Evolutionary conservation across 2,329 filamentous ascomycete species (phyloP).

Genomic region (Microascus cirrosus): DNA sequence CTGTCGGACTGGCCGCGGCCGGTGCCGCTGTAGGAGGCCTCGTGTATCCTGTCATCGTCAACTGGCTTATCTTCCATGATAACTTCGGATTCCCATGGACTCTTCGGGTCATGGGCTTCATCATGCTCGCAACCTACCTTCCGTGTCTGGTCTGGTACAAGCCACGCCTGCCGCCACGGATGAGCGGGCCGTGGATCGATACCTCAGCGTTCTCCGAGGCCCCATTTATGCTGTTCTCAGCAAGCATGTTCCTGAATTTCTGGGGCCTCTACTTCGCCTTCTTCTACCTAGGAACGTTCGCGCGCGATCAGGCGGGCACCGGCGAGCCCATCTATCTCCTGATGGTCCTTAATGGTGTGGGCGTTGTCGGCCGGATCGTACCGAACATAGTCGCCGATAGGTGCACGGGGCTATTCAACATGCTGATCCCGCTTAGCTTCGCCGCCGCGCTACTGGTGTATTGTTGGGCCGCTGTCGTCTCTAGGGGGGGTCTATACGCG

Average conservation of each 20-base stretch:
- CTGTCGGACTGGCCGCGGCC: constrained; percentile 46
- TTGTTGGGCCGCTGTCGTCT: constrained; percentile 16
- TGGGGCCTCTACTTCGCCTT: constrained; percentile 28
- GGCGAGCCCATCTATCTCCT: constrained; percentile 12
- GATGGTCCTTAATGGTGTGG: constrained; percentile 36
- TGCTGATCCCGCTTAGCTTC: constrained; percentile 26
- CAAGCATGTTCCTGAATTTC: constrained; percentile 21
- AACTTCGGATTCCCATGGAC: constrained; percentile 45
- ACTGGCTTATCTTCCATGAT: constrained; percentile 27
- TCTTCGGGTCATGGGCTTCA: constrained; percentile 33
- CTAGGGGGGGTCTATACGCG: constrained; percentile 13
- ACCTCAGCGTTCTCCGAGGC: constrained; percentile 27
- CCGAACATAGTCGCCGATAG: constrained; percentile 35
- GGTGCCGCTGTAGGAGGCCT: constrained; percentile 45
- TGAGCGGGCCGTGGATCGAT: constrained; percentile 29
- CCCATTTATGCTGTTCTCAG: constrained; percentile 20
- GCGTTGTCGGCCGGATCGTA: constrained; percentile 34
- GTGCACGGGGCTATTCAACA: constrained; percentile 38
- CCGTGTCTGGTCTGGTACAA: constrained; percentile 25
- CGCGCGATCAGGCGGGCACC: constrained; percentile 18
- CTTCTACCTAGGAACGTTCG: constrained; percentile 39
- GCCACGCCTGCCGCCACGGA: constrained; percentile 26
- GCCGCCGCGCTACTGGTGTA: constrained; percentile 13
- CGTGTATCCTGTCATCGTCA: constrained; percentile 37
- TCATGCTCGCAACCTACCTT: constrained; percentile 27